Conservation (phyloP, 2,329 filamentous ascomycete species). For the Colletotrichum graminicola region DNA sequence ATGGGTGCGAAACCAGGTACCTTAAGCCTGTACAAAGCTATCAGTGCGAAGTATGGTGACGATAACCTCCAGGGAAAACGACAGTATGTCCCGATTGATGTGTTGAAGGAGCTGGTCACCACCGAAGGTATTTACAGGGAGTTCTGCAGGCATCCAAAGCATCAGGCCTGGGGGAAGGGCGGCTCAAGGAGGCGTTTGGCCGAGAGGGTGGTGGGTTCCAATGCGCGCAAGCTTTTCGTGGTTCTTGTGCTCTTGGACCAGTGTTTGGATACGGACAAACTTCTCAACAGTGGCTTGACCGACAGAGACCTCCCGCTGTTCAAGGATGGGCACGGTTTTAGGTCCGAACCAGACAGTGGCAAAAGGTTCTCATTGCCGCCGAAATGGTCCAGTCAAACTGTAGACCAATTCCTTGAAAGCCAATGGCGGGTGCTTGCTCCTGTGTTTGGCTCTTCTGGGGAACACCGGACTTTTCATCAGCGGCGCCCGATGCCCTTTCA, state of each 20-base stretch:
- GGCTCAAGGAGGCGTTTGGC: neutral
- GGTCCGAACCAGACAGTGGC: neutral
- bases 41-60: neutral
- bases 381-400: neutral
- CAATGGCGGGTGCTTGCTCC: neutral
- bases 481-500: neutral
- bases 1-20: neutral
- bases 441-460: neutral
- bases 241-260: neutral
- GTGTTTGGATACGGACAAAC: neutral
- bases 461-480: neutral
- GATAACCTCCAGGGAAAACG: neutral
- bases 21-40: neutral
- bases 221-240: neutral
- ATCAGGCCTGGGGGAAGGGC: neutral
- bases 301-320: neutral
- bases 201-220: neutral
- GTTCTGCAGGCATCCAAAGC: neutral
- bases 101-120: neutral
- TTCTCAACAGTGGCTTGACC: neutral
- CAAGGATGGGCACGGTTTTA: neutral
- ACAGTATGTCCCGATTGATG: neutral
- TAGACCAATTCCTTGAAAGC: neutral
- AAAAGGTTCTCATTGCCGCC: neutral
- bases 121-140: neutral